These are phyloP conservation scores for Chaetomidium leptoderma DNA, from an alignment of 495 filamentous ascomycete species.

Conservation along the genomic window DNA sequence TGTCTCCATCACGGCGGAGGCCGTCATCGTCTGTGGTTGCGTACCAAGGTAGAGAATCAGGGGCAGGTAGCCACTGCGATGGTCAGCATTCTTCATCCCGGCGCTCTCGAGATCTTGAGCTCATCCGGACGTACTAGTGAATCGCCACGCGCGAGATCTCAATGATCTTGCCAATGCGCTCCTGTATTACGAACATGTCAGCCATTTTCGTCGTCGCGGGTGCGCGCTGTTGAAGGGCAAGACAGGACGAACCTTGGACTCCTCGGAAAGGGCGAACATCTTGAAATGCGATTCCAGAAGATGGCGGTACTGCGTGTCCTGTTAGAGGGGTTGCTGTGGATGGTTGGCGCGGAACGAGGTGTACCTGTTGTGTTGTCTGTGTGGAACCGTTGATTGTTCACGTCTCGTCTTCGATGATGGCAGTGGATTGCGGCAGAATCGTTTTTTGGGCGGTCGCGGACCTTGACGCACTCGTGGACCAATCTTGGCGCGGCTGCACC, in stretches of 20 bases:
- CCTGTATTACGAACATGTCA: constrained; percentile 50
- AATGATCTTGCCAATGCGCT: constrained; percentile 92
- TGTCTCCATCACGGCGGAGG: constrained; percentile 6
- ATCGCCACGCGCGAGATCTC: constrained; percentile 92
- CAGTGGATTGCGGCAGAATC: constrained; percentile 22
- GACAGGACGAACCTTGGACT: constrained; percentile 87
- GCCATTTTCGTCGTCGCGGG: neutral
- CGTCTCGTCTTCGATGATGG: neutral
- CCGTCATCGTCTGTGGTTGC: constrained; percentile 22
- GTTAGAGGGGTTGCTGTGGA: neutral
- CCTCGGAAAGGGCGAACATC: constrained; percentile 90
- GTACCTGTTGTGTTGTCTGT: neutral
- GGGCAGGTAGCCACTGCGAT: constrained; percentile 82
- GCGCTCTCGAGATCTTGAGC: constrained; percentile 11
- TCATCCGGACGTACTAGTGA: constrained; percentile 69
- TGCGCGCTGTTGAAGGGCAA: neutral
- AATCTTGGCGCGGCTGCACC: constrained; percentile 7
- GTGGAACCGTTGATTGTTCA: neutral
- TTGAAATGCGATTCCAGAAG: constrained; percentile 23
- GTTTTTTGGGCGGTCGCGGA: constrained; percentile 18
- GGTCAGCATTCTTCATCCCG: constrained; percentile 33
- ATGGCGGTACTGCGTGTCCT: neutral
- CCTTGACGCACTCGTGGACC: neutral
- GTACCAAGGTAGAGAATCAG: constrained; percentile 95
- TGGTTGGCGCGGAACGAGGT: neutral